phyloP scores from a whole-genome alignment of 2,329 filamentous ascomycete genomes.

The Sporothrix mexicana region DNA sequence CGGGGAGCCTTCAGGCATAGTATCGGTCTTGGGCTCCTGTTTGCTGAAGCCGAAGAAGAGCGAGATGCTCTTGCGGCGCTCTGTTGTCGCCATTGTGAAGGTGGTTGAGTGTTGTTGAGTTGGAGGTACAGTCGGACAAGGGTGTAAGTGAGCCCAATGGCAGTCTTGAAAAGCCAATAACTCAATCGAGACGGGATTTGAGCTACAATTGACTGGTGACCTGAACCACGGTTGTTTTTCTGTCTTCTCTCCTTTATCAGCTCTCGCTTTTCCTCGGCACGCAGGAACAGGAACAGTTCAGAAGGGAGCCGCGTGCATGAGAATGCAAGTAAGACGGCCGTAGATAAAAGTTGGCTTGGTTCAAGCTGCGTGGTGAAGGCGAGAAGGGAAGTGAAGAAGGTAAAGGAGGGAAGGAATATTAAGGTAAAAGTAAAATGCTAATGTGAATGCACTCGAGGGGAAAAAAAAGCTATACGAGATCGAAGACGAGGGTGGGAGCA shows the following conservation, averaged over 20 bases:
- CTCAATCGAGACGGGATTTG: neutral
- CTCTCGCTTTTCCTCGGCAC: neutral
- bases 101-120: neutral
- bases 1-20: constrained; percentile 22
- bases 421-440: neutral
- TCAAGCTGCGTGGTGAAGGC: neutral
- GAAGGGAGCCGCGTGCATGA: no score
- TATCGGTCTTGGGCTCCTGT: constrained; percentile 35
- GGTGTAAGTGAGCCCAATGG: neutral
- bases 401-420: neutral
- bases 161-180: neutral
- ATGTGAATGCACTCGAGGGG: neutral
- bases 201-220: neutral
- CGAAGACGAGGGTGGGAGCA: neutral
- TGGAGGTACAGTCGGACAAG: neutral
- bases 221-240: neutral
- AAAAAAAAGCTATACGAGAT: constrained; percentile 13
- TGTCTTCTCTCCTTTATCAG: neutral
- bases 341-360: neutral
- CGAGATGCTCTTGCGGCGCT: constrained; percentile 38
- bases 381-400: neutral
- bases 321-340: neutral
- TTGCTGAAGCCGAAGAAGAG: constrained; percentile 35
- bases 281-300: neutral
- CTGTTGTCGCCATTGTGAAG: constrained; percentile 34